Evolutionary conservation across 2,329 filamentous ascomycete species (phyloP), one percentile per base, ranked within the genome.

Genomic region (Phialophora macrospora): DNA sequence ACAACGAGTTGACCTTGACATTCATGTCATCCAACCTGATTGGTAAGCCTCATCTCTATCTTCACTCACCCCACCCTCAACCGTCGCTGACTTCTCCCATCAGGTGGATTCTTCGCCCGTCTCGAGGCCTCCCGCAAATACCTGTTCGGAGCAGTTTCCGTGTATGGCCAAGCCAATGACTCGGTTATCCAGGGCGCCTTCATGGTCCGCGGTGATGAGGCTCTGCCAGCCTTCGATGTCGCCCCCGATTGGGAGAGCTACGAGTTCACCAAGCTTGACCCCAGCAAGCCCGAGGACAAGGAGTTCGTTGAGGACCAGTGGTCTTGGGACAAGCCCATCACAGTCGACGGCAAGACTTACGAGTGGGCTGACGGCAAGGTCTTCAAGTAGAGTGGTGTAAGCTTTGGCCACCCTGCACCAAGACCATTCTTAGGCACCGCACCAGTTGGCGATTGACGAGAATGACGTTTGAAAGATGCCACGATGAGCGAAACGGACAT

Each of bases 21-120:
- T 99, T 99, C 91, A 99, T 99, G 95, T 94, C 92, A 74, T 92
- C 90, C 87, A 99, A 99, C 88, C 85, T 98, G 81, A 94, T 99
- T 79, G 93, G 87, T 83, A 77, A 73, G 81, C 75, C 62, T 22
- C 9, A 9, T 11, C 57, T 7, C 9, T 22, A 9, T 14, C 46
- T 61, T 60, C 75, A 71, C 11, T 12, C 9, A 46, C 7, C 28
- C n/a, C 5, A n/a, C 26, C 73, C 67, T 17, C 14, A 38, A 44
- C 22, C 22, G 28, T 22, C 7, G 34, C 61, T 68, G 60, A 67
- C 24, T 14, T 60, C 5, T 7, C 17, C 14, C 17, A 12, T 6
- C 65, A 84, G 83, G 91, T 82, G 95, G 95, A 80, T 97, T 99
- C 88, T 96, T 97, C 84, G 87, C 88, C 80, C 95, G 95, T 86